These are phyloP conservation scores for Primulina huaijiensis DNA, from an alignment of 257 asterid species.

Conservation along the genomic window DNA sequence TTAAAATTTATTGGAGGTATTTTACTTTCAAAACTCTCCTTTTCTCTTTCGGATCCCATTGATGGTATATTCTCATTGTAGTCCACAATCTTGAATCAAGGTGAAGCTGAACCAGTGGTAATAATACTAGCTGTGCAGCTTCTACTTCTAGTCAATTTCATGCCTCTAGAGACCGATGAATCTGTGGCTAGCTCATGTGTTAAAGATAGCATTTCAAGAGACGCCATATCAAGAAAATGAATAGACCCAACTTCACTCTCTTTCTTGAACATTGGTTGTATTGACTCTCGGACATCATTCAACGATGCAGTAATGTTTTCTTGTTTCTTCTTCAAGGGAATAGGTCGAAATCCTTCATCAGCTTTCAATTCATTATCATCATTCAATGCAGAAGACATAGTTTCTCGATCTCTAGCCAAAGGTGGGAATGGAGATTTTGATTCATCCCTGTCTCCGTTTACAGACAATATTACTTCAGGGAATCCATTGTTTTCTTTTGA, in stretches of 20 bases:
- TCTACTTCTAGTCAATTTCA: conserved; percentile 53
- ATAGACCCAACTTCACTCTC: neutral
- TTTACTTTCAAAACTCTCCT: conserved; percentile 40
- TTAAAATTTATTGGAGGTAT: conserved; percentile 37
- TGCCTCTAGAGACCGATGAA: conserved; percentile 33
- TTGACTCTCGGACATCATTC: conserved; percentile 26
- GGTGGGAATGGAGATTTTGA: conserved; percentile 29
- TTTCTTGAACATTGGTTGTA: neutral
- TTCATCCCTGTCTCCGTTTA: conserved; percentile 21
- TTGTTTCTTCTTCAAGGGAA: conserved; percentile 28
- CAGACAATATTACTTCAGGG: conserved; percentile 23
- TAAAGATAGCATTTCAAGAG: conserved; percentile 39
- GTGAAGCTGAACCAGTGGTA: conserved; percentile 33
- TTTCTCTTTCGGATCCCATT: conserved; percentile 45
- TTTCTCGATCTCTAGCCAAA: conserved; percentile 25
- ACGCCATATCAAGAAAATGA: conserved; percentile 32
- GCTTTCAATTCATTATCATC: conserved; percentile 34
- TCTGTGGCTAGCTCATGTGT: conserved; percentile 33
- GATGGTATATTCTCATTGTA: conserved; percentile 44
- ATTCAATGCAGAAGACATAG: conserved; percentile 25
- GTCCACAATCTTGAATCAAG: conserved; percentile 40
- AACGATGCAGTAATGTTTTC: conserved; percentile 24
- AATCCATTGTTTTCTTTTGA: conserved; percentile 32
- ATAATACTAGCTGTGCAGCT: conserved; percentile 67
- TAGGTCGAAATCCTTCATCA: conserved; percentile 21